Evolutionary conservation across 306 rosid genomes (phyloP).

Genomic region (Urtica urens): DNA sequence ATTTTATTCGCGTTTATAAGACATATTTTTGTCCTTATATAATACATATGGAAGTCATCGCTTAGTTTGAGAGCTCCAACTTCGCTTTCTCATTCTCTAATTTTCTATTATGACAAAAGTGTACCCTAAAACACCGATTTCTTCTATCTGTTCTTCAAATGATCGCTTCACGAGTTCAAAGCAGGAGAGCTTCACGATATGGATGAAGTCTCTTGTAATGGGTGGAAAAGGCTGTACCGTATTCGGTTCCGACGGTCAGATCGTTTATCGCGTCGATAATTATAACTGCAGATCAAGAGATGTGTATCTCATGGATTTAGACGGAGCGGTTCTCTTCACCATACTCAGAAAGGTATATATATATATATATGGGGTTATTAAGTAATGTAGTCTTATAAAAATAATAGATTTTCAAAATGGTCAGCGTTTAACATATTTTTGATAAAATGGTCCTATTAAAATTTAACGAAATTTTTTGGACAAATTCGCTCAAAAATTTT

Average conservation of each 20-base stretch:
- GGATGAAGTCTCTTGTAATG: conserved; percentile 67
- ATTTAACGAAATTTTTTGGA: no score
- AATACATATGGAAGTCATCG: neutral
- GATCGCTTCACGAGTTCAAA: conserved; percentile 32
- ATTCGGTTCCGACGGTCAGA: conserved; percentile 50
- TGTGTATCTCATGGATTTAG: conserved; percentile 61
- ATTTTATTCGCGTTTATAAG: conserved; percentile 7
- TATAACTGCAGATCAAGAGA: conserved; percentile 32
- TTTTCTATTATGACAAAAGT: conserved; percentile 26
- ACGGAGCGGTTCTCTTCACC: conserved; percentile 44
- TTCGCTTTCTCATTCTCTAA: neutral
- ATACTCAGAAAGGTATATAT: conserved; percentile 51
- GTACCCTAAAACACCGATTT: conserved; percentile 30
- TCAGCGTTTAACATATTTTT: no score
- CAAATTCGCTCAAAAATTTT: no score
- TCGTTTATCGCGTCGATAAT: conserved; percentile 57
- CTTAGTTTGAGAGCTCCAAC: neutral
- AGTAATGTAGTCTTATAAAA: no score
- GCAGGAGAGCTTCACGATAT: conserved; percentile 58
- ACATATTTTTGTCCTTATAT: neutral
- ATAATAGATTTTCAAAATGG: no score
- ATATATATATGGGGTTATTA: no score
- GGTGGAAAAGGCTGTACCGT: conserved; percentile 61
- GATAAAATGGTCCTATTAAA: no score
- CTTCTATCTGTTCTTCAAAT: conserved; percentile 15